Evolutionary conservation across 148 eudicot genomes (phyloP).

Genomic region (Cornus suecica): DNA sequence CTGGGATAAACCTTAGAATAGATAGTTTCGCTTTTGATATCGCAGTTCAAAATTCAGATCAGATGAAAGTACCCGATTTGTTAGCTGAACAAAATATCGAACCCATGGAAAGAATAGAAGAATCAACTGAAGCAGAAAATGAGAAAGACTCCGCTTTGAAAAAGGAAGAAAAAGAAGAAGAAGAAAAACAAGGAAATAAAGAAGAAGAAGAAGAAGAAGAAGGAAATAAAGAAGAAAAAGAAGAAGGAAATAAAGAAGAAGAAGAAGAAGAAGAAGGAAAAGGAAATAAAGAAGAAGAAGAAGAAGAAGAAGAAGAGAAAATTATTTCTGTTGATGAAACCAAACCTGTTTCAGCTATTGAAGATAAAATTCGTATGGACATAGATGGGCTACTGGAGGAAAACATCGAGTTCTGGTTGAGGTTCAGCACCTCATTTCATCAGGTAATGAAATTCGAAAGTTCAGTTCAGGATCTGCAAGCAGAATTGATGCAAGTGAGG

Average conservation of each 20-base stretch:
- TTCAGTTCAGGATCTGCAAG: slow-evolving; percentile 53
- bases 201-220: no score
- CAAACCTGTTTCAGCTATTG: slow-evolving; percentile 28
- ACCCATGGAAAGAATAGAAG: background rate
- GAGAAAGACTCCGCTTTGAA: slow-evolving; percentile 4
- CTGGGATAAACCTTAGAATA: slow-evolving; percentile 2
- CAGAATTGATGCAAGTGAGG: slow-evolving; percentile 42
- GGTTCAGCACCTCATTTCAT: slow-evolving; percentile 71
- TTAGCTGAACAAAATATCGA: slow-evolving; percentile 9
- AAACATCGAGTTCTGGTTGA: slow-evolving; percentile 79
- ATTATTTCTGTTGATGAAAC: slow-evolving; percentile 22
- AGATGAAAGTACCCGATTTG: slow-evolving; percentile 6
- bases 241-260: no score
- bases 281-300: background rate
- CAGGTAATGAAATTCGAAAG: slow-evolving; percentile 69
- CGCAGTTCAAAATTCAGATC: background rate
- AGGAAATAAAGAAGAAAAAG: no score
- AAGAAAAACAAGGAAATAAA: no score
- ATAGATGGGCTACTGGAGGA: slow-evolving; percentile 61
- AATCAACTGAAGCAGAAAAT: background rate
- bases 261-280: no score
- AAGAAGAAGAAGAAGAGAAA: slow-evolving; percentile 19
- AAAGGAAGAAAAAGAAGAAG: slow-evolving; percentile 22
- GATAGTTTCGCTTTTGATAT: background rate
- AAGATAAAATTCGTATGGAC: slow-evolving; percentile 56